Base-by-base conservation (phyloP, 768 basidiomycete species). In the Leccinum uliginosum region DNA sequence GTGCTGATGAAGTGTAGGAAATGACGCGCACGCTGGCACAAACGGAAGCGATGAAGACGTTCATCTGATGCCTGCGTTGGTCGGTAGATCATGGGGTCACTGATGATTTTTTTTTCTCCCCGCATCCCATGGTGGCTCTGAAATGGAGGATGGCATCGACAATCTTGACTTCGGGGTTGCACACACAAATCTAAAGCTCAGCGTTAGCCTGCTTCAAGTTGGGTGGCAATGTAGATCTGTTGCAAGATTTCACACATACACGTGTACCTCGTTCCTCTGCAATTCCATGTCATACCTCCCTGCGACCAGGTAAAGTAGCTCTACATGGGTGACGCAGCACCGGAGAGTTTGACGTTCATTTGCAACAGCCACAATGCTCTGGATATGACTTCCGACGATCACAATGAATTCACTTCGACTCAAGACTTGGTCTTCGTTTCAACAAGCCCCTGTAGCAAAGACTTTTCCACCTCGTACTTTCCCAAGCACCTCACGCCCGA, bases 371-470 rank as follows among this genome's bases (percentile, higher is more conserved):
- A 68, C 63, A 61, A 46, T n/a, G 19, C 43, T 12, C 32, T 6
- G 23, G 46, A 62, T n/a, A n/a, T 26, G 3, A 51, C 59, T 50
- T 54, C 35, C 2, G 29, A 59, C n/a, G n/a, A n/a, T 30, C 24
- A 54, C 46, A 78, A 74, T 59, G 61, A 64, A n/a, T 83, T 81
- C 62, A 83, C 81, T 2, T 44, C 68, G 9, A 78, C 77, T 0
- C 82, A 84, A 66, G 82, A 84, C 58, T 83, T n/a, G 82, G 83
- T 80, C 83, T 62, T 76, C 77, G 1, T 69, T 62, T n/a, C 64
- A 74, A 84, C 53, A 67, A 75, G 49, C 65, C 73, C 1, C 62
- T 65, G 4, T 83, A 82, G 81, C 67, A 61, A 23, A 17, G 54
- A 11, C 69, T 80, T 38, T 74, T 82, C 54, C 67, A 72, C 15